Base-by-base conservation (phyloP, 2,329 filamentous ascomycete genomes). In the Drechslerella coelobrocha region DNA sequence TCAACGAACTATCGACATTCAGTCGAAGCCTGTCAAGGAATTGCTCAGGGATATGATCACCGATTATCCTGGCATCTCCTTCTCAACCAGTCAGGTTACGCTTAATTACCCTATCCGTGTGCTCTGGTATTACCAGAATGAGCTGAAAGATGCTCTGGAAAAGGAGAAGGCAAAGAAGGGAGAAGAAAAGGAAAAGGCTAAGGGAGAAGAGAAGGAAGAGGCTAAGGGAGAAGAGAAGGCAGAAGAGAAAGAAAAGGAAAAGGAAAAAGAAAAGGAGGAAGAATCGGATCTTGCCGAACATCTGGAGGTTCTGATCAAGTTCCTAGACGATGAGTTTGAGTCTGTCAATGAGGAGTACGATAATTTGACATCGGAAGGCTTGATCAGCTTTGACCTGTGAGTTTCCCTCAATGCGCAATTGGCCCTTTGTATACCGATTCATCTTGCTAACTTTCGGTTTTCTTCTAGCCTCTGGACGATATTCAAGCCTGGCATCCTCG, bases 371-470 rank as follows among this genome's bases (percentile, higher is more conserved):
- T 50, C 51, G 12, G 57, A 74, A n/a, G 72, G 69, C 1, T 34
- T 75, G n/a, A 73, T 75, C 19, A 74, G 53, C 23, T 74, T 66
- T 39, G 51, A 72, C 0, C 63, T 73, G 65, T 62, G 47, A 52
- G 59, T 57, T 29, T 17, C 10, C 48, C n/a, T n/a, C 2, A n/a
- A 14, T 21, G n/a, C 2, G 19, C 5, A 12, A 34, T 41, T 14
- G 12, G 21, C 41, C 21, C 21, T 41, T n/a, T n/a, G n/a, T n/a
- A n/a, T n/a, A n/a, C n/a, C n/a, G n/a, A n/a, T 51, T 9, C 10
- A 24, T 19, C 24, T 57, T 31, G 29, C 52, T 71, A 41, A 71
- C 37, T 2, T 3, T 7, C n/a, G n/a, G n/a, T 2, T 39, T 47
- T 12, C 12, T 24, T 52, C 24, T 53, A 71, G 65, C 23, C 27